These are phyloP conservation scores for Ceratocystis eucalypticola DNA, from an alignment of 2,329 filamentous ascomycete genomes.

Conservation along the genomic window DNA sequence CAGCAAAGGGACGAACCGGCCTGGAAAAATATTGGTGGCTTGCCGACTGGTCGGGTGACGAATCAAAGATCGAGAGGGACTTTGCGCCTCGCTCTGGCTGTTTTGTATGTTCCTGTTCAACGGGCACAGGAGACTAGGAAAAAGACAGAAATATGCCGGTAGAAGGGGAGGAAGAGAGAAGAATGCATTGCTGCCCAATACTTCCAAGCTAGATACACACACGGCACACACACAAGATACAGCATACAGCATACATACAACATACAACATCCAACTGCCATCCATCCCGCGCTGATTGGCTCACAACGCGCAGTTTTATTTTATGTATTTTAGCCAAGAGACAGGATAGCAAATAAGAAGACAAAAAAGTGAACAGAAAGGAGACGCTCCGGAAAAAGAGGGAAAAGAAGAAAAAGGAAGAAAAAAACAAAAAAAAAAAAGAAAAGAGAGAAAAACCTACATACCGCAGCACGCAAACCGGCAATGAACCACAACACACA, in stretches of 20 bases:
- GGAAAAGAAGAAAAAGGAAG: background rate
- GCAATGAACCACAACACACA: background rate
- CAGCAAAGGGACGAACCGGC: too few relatives aligned
- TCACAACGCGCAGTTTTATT: too few relatives aligned
- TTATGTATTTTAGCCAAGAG: background rate
- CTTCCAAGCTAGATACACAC: too few relatives aligned
- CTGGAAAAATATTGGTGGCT: too few relatives aligned
- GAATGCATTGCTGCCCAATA: background rate
- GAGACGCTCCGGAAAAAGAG: background rate
- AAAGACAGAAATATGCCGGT: background rate
- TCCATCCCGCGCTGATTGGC: too few relatives aligned
- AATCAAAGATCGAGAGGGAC: too few relatives aligned
- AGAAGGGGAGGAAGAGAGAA: background rate
- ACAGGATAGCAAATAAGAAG: background rate
- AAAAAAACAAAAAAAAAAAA: background rate
- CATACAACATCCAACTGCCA: too few relatives aligned
- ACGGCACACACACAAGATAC: too few relatives aligned
- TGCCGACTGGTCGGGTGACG: too few relatives aligned
- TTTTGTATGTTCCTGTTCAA: too few relatives aligned
- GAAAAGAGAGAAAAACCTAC: background rate
- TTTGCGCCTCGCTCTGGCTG: too few relatives aligned
- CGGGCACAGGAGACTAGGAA: background rate
- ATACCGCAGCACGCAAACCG: background rate
- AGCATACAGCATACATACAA: too few relatives aligned
- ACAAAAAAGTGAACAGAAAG: background rate